Evolutionary conservation across 768 basidiomycete genomes (phyloP), one percentile per base, ranked within the genome.

Genomic region (Pisolithus orientalis): DNA sequence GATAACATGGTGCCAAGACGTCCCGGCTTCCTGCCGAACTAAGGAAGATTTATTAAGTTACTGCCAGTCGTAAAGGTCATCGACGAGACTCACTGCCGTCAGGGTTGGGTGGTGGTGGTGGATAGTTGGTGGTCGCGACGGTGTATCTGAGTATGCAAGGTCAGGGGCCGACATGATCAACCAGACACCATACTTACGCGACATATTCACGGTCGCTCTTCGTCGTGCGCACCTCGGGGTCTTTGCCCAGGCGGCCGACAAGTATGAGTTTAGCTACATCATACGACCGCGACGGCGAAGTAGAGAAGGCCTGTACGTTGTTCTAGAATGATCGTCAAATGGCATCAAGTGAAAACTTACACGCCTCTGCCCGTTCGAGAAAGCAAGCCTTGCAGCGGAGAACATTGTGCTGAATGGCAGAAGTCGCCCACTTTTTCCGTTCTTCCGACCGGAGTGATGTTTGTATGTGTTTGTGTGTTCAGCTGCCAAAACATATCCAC

Each of bases 151-250:
- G 32, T 21, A 49, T 7, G 13, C 24, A 16, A 29, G 40, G 45
- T 57, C 1, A 67, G 52, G 25, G 17, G 2, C 24, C 34, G 11
- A 28, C 5, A 8, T 6, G 6, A 45, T 3, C 8, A 4, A 0
- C 6, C 24, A 29, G 16, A 43, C 54, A 7, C 21, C 47, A 37
- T 5, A 76, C 85, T 46, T 60, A 91, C 90, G 77, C 67, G 39
- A 90, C 73, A 57, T 81, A 94, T 78, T 91, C 87, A 64, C 82
- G 87, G 51, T 90, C 84, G 52, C 73, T 80, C 69, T 78, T 88
- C 2, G 87, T 85, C 27, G 70, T 70, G 50, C 82, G 80, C 42
- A 80, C 62, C 61, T 90, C 87, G 39, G 92, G 90, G 44, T 86
- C 84, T 62, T 64, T 83, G 17, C 77, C 79, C 42, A 94, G 69